These are phyloP conservation scores for Filosporella fistucella DNA, from an alignment of 495 filamentous ascomycete genomes.

Conservation along the genomic window DNA sequence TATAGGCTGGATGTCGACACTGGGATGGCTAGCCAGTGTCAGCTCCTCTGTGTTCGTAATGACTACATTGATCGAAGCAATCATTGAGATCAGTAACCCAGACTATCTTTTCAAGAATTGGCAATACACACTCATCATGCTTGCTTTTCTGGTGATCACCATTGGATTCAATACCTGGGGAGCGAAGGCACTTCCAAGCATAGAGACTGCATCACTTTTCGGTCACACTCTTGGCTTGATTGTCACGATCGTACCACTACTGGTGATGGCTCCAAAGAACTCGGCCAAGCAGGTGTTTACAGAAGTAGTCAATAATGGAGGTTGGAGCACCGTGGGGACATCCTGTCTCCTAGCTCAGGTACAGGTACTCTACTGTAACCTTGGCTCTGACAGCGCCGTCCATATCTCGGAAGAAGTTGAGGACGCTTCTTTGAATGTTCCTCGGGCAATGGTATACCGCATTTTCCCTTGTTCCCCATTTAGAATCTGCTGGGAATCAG, in stretches of 20 bases:
- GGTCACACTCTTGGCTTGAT: conserved; percentile 38
- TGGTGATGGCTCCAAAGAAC: conserved; percentile 28
- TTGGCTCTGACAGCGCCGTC: conserved; percentile 19
- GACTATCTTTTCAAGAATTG: conserved; percentile 27
- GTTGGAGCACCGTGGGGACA: conserved; percentile 30
- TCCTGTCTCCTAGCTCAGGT: conserved; percentile 34
- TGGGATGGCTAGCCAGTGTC: conserved; percentile 35
- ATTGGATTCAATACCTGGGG: conserved; percentile 38
- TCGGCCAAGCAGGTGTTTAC: conserved; percentile 28
- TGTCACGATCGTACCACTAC: conserved; percentile 30
- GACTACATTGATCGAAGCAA: conserved; percentile 31
- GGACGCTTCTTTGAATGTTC: conserved; percentile 36
- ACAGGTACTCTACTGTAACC: conserved; percentile 32
- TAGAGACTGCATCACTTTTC: conserved; percentile 35
- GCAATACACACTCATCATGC: conserved; percentile 35
- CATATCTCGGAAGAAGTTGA: conserved; percentile 37
- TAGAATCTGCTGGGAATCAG: too few relatives aligned
- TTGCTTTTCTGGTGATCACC: conserved; percentile 29
- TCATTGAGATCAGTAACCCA: conserved; percentile 26
- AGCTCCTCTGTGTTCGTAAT: conserved; percentile 33
- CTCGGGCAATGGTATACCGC: conserved; percentile 40
- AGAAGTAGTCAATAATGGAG: conserved; percentile 29
- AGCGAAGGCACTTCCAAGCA: conserved; percentile 31
- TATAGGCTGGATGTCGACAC: conserved; percentile 42
- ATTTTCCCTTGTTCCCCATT: too few relatives aligned